phyloP scores from a whole-genome alignment of 2,329 filamentous ascomycete species.

The Waltergamsia citrina region DNA sequence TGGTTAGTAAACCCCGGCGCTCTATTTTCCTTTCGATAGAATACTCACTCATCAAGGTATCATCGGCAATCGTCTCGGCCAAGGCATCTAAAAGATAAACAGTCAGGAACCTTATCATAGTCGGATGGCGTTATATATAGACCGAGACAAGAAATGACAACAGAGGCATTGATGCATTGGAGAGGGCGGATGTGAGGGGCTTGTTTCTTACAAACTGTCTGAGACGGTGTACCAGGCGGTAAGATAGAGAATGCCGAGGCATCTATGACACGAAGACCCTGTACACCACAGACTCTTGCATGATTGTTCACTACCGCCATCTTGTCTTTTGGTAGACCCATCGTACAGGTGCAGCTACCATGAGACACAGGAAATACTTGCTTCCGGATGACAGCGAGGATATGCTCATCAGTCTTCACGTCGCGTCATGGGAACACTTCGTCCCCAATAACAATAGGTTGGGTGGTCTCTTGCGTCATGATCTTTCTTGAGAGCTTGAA shows the following conservation, averaged over 20 bases:
- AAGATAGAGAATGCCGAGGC: slow-evolving; percentile 42
- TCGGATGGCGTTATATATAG: no score
- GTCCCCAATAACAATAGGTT: slow-evolving; percentile 16
- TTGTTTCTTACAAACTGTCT: slow-evolving; percentile 5
- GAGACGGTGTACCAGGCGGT: slow-evolving; percentile 7
- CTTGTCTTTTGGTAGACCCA: slow-evolving; percentile 37
- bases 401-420: slow-evolving; percentile 14
- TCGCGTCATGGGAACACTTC: slow-evolving; percentile 29
- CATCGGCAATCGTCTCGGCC: slow-evolving; percentile 3
- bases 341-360: slow-evolving; percentile 39
- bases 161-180: no score
- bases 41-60: no score
- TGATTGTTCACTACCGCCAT: slow-evolving; percentile 41
- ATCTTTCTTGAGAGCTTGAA: slow-evolving; percentile 28
- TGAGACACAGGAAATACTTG: slow-evolving; percentile 41
- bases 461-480: slow-evolving; percentile 16
- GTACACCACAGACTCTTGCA: slow-evolving; percentile 41
- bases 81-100: slow-evolving; percentile 1
- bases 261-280: slow-evolving; percentile 47
- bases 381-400: slow-evolving; percentile 15
- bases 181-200: no score
- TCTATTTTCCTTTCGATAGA: no score
- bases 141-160: background rate
- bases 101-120: no score
- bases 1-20: no score